A percentile compares a stretch with the other conserved stretches of the same genome.
Conservation (phyloP, 2,329 filamentous ascomycete species). For the Lasiodiplodia gonubiensis region DNA sequence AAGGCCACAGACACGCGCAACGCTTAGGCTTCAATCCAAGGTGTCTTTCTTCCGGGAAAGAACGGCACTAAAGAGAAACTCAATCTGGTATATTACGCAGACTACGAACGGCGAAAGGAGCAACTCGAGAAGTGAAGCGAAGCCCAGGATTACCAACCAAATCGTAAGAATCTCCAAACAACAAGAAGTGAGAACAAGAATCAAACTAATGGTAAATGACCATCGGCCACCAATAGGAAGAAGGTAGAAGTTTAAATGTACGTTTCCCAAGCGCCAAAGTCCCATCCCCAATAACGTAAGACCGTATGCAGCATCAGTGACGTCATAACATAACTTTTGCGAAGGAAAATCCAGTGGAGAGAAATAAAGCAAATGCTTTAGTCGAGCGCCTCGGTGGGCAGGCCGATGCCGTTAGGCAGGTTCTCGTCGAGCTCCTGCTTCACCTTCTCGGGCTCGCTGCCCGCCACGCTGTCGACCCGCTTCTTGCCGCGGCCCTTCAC, state of each 20-base stretch:
- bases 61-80: not conserved
- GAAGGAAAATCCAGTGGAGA: not conserved
- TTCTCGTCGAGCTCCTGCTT: constrained; percentile 37
- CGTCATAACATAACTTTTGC: not conserved
- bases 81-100: not conserved
- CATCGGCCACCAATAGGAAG: not conserved
- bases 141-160: not conserved
- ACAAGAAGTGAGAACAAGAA: not conserved
- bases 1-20: not conserved
- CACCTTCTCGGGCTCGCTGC: constrained; percentile 32
- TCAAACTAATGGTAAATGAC: not conserved
- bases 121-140: not conserved
- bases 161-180: not conserved
- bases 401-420: constrained; percentile 36
- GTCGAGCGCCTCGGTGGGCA: constrained; percentile 39
- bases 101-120: not conserved
- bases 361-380: not conserved
- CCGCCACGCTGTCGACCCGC: constrained; percentile 30
- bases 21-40: not conserved
- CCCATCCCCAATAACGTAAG: not conserved
- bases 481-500: constrained; percentile 30
- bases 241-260: not conserved
- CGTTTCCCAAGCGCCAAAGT: not conserved
- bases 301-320: not conserved
- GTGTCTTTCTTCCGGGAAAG: not conserved